Conservation (phyloP, 805 yeast species). For the Tanozyma kutaoensis region DNA sequence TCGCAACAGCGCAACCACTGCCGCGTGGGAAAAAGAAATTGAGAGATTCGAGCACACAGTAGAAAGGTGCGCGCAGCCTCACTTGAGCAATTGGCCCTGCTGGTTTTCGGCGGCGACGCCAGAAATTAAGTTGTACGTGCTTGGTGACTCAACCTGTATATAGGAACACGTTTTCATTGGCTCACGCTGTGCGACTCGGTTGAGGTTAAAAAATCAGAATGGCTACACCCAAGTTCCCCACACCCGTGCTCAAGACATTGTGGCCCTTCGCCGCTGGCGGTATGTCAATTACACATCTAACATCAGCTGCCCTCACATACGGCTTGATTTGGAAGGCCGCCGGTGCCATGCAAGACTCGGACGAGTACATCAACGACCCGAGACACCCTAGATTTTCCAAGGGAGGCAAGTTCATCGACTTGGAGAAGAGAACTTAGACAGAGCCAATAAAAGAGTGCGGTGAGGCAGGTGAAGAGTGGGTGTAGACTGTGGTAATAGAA, state of each 20-base stretch:
- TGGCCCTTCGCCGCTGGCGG: slow-evolving; percentile 90
- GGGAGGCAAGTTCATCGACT: slow-evolving; percentile 29
- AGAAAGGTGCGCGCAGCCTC: too few species aligned
- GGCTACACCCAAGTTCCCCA: slow-evolving; percentile 33
- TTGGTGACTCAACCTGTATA: too few species aligned
- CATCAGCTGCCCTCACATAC: slow-evolving; percentile 45
- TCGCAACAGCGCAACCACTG: too few species aligned
- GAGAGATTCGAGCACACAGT: too few species aligned
- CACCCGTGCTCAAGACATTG: slow-evolving; percentile 52
- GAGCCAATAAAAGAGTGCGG: not conserved
- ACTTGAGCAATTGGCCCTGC: too few species aligned
- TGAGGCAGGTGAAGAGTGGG: slow-evolving; percentile 1
- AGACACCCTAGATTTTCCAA: slow-evolving; percentile 80
- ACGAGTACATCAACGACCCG: slow-evolving; percentile 86
- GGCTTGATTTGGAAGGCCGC: slow-evolving; percentile 61
- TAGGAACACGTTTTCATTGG: too few species aligned
- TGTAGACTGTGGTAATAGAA: slow-evolving; percentile 1
- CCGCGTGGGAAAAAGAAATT: too few species aligned
- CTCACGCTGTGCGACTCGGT: too few species aligned
- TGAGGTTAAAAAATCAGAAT: too few species aligned
- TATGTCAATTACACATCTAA: slow-evolving; percentile 25
- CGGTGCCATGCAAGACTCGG: slow-evolving; percentile 53
- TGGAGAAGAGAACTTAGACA: slow-evolving; percentile 12
- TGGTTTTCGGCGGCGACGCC: too few species aligned
- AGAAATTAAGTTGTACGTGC: too few species aligned